Evolutionary conservation across 1,284 basidiomycete species (phyloP).

Genomic region (Pyrrhoderma lamaoense): DNA sequence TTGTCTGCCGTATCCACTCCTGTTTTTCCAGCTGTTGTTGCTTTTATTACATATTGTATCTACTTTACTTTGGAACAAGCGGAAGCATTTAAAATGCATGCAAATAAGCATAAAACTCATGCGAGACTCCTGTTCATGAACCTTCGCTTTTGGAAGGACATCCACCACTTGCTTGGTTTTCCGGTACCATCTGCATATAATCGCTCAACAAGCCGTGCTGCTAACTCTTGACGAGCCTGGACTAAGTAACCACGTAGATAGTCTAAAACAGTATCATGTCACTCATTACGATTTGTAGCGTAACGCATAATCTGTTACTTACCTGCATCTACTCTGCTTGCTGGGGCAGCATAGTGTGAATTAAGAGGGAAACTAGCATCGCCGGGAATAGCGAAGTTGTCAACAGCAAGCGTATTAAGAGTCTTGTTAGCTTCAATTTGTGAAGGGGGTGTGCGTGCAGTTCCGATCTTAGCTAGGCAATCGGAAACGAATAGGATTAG

Average conservation of each 20-base stretch:
- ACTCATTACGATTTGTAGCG: not conserved
- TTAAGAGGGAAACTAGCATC: slow-evolving; percentile 95
- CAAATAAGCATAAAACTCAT: slow-evolving; percentile 28
- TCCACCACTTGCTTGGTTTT: slow-evolving; percentile 99
- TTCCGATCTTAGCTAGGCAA: slow-evolving; percentile 86
- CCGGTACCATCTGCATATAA: slow-evolving; percentile 83
- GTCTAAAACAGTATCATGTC: slow-evolving; percentile 39
- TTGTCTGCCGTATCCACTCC: too few species aligned
- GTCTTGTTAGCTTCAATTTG: slow-evolving; percentile 86
- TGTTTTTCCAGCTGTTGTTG: too few species aligned
- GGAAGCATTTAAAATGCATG: not conserved
- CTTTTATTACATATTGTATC: not conserved
- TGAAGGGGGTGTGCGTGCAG: slow-evolving; percentile 53
- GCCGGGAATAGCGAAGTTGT: slow-evolving; percentile 90
- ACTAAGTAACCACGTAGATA: slow-evolving; percentile 86
- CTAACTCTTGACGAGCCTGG: slow-evolving; percentile 90
- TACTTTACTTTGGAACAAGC: not conserved
- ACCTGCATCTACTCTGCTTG: slow-evolving; percentile 79
- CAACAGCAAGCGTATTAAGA: slow-evolving; percentile 87
- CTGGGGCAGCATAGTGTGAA: slow-evolving; percentile 82
- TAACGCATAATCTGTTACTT: slow-evolving; percentile 26
- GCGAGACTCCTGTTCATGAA: slow-evolving; percentile 89
- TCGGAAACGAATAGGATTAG: slow-evolving; percentile 98
- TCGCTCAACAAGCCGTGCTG: slow-evolving; percentile 77
- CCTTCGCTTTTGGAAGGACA: slow-evolving; percentile 96